Percentiles rank a stretch among this genome's conserved stretches.
Conservation (phyloP, 2,329 filamentous ascomycete genomes). For the Sporothrix brunneoviolacea region DNA sequence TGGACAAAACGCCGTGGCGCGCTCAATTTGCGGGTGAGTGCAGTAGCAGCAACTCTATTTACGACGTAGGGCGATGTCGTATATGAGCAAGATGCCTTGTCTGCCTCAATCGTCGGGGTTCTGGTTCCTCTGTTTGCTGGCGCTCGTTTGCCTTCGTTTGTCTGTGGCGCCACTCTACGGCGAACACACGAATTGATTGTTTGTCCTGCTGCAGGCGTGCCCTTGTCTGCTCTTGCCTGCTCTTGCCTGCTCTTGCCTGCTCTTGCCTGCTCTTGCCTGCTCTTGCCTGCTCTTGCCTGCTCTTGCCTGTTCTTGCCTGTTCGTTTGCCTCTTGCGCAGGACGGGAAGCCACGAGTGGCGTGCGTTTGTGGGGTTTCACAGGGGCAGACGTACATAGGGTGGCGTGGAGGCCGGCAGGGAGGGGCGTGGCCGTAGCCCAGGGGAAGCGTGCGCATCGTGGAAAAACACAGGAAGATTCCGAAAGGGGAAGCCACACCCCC, state of each 20-base stretch:
- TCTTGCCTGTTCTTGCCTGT: background rate
- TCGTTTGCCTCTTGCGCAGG: background rate
- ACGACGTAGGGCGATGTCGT: background rate
- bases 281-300: background rate
- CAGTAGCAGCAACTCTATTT: conserved; percentile 4
- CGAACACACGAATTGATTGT: background rate
- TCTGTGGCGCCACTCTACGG: background rate
- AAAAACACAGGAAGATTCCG: background rate
- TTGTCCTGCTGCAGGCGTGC: too few species aligned
- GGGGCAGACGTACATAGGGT: conserved; percentile 3
- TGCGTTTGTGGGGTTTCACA: conserved; percentile 6
- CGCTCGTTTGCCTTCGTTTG: background rate
- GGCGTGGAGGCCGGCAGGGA: background rate
- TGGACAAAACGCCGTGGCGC: conserved; percentile 1
- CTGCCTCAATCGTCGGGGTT: background rate
- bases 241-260: too few species aligned
- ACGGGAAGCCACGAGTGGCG: conserved; percentile 5
- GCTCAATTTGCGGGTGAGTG: conserved; percentile 7
- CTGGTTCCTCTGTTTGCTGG: background rate
- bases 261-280: too few species aligned
- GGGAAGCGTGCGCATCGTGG: conserved; percentile 2
- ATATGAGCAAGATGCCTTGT: background rate
- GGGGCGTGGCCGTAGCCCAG: background rate
- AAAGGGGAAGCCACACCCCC: conserved; percentile 6
- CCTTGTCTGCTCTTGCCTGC: too few species aligned